Base-by-base conservation (phyloP, 352 stramenopile species). In the Globisporangium spiculum region DNA sequence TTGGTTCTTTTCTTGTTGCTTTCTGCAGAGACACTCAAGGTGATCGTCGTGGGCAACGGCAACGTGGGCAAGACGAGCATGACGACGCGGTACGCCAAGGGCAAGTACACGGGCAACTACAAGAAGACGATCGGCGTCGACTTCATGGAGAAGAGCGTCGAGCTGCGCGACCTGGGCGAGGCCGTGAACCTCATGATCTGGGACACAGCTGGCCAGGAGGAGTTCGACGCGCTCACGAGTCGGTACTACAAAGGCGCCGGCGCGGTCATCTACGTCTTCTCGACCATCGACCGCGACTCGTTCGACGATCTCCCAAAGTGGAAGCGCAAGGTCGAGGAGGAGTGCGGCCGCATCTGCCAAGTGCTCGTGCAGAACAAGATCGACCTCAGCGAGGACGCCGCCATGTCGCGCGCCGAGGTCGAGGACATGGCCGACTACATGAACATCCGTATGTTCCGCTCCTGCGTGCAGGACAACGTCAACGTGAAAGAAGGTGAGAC, bases 61-160 rank as follows among this genome's bases (percentile, higher is more conserved):
- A 94, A 93, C 66, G 89, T 91, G 18, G 86, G 84, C 56, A 96
- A 96, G 68, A 94, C 89, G 22, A 91, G 81, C 44, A 87, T 95
- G 73, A 92, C 87, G 8, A 89, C 79, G 38, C 81, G 86, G 18
- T 94, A 91, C 60, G 84, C 87, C 54, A 92, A 92, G 67, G 84
- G 84, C 55, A 75, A 76, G 52, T 96, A 92, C 77, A 91, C 83
- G 20, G 78, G 76, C 61, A 88, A 87, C 44, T 95, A 95, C 80
- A 92, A 92, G 68, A 93, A 92, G 58, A 96, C 86, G 22, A 91
- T 95, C 46, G 87, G 85, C 26, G 87, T 90, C 34, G 87, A 94
- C 70, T 95, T 94, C 52, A 89, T 93, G 78, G 88, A 92, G 75
- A 90, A 91, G 68, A 84, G 79, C 32, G 72, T 94, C 62, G 73